Evolutionary conservation across 352 stramenopile genomes (phyloP), one percentile per base, ranked within the genome.

Genomic region (Phytophthora niederhauseri): DNA sequence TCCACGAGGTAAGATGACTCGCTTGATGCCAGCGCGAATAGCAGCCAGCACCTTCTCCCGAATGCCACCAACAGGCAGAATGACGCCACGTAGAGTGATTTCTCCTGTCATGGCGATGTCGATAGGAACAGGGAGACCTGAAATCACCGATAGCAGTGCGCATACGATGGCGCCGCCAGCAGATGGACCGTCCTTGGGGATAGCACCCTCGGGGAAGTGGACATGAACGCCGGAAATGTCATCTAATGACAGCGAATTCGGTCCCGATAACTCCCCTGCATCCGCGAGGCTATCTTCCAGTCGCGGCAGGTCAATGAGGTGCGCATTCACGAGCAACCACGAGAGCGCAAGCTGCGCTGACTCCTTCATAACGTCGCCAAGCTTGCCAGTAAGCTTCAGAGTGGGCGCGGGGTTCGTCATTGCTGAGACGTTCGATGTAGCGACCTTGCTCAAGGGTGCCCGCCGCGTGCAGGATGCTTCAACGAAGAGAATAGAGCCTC

Each of bases 51-150:
- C 85, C 73, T 97, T 98, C 59, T 98, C 90, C 19, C 92, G 90
- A 52, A 98, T 93, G 19, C 91, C 92, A n/a, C 91, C 90, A 36
- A 98, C 89, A 2, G 92, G 90, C n/a, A 98, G 65, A 60, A 97
- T 92, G 22, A 96, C 82, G 26, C 91, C 92, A 19, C 85, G 84
- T 9, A 98, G 66, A 0, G 87, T 95, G 54, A 97, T 93, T 68
- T 97, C 89, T 30, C 92, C 92, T 9, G 91, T 97, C 88, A 97
- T 97, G 12, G 90, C 86, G 20, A 96, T 85, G 61, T 96, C 90
- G 0, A 89, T 66, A 24, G 85, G 85, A 56, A 97, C 86, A 4
- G 79, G 61, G 6, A 91, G 64, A 45, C 78, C 76, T 8, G 79
- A 83, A 45, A 93, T 75, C 20, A 93, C 85, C 3, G 89, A 97